Evolutionary conservation across 1,284 basidiomycete species (phyloP), one percentile per base, ranked within the genome.

Genomic region (Porogramme epimiltina): DNA sequence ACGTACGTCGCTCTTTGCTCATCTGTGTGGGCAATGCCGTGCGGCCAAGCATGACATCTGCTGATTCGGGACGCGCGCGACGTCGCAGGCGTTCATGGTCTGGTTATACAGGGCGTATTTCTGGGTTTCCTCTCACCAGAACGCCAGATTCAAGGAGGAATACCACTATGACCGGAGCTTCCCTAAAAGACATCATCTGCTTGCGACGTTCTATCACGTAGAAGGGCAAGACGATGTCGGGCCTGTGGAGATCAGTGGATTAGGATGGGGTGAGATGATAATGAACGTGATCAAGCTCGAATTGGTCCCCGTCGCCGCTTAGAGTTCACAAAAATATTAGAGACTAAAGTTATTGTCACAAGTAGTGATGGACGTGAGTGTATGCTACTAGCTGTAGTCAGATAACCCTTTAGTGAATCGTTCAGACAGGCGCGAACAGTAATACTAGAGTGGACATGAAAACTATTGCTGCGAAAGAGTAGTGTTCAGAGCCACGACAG

Each of bases 221-320:
- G 34, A 37, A 9, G 44, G 44, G 6, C 23, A 1, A 6, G 15
- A 9, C n/a, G 44, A 45, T 8, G 10, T 8, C 16, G 44, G 23
- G 1, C 44, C 44, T 3, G 36, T 45, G 16, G 2, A 6, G 3
- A 25, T 45, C 33, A 16, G 36, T 8, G 31, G 6, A 23, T 8
- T 37, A n/a, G 44, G 44, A 16, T 45, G 44, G 44, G 36, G n/a
- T 3, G 34, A 45, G 18, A 45, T 45, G 44, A 38, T 45, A 8
- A 6, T 11, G 24, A 45, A 45, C 6, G 36, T 45, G 3, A 34
- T 45, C 33, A 37, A 38, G 19, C 8, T 45, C 9, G 44, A 45
- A 13, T 4, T 45, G 8, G 3, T 26, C 4, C 28, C 28, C 28
- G 28, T 31, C 9, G 15, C 28, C 9, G 15, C 28, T 31, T 31